Base-by-base conservation (phyloP, 257 asterid genomes). In the Mitragyna speciosa region DNA sequence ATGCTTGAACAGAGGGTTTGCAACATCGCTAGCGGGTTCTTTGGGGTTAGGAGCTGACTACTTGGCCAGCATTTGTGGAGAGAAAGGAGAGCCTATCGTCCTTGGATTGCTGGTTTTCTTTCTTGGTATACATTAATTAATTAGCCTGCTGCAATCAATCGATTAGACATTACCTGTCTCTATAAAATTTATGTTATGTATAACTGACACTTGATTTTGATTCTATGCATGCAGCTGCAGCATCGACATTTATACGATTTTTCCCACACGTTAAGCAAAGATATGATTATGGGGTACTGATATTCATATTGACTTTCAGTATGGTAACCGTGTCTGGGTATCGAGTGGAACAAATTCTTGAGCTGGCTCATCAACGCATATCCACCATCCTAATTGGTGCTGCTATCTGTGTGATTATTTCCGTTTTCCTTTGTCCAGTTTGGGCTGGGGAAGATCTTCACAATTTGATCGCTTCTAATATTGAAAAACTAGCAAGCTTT, bases 361-460 rank as follows among this genome's bases (percentile, higher is more conserved):
- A 89, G 69, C 72, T 92, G 73, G 97, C 93, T 26, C 91, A 86
- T 54, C 94, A 91, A 15, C 87, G 98, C 58, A 79, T 94, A 6
- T 83, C 92, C 36, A 91, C 97, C 0, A 87, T 92, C 31, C 80
- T 90, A 24, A 83, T 92, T 36, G 98, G 97, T 5, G 92, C 83
- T 49, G 89, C 87, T 0, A 81, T 96, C 0, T 94, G 98, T 59
- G 84, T 94, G 72, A 28, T 89, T 1, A 82, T 89, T 33, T 94
- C 97, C 80, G 47, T 90, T 33, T 80, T 83, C 82, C 49, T 87
- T 58, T 86, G 77, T 82, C 98, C 98, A 2, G 98, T 87, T 49
- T 94, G 98, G 98, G 98, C 98, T 31, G 98, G 98, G 16, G 88
- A 85, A 70, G 97, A 94, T 86, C 77, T 94, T 80, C 98, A 94